Conservation (phyloP, 768 basidiomycete genomes). For the Phylloporus rhodoxanthus region DNA sequence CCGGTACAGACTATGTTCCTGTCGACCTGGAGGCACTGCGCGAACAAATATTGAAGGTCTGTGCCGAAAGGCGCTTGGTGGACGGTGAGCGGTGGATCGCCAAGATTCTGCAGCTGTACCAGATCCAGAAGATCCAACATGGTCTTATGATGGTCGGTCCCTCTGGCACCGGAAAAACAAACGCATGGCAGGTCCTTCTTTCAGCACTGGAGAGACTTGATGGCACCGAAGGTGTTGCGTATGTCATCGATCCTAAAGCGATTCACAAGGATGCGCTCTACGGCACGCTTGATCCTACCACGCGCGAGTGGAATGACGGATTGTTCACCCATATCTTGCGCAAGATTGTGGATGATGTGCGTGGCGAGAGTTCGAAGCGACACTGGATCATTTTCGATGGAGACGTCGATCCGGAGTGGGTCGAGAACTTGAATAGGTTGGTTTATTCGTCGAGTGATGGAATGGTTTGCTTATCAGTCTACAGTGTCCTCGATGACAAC, state of each 20-base stretch:
- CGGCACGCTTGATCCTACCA: slow-evolving; percentile 93
- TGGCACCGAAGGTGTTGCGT: slow-evolving; percentile 85
- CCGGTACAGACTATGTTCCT: slow-evolving; percentile 86
- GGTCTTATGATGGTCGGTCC: slow-evolving; percentile 99
- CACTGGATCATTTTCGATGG: slow-evolving; percentile 99
- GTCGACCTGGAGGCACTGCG: slow-evolving; percentile 83
- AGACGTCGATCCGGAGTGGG: slow-evolving; percentile 99
- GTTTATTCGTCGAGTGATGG: slow-evolving; percentile 6
- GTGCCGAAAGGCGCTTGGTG: slow-evolving; percentile 78
- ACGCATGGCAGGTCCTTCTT: slow-evolving; percentile 93
- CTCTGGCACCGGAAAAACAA: slow-evolving; percentile 93
- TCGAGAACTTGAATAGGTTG: slow-evolving; percentile 98
- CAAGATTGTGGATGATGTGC: slow-evolving; percentile 97
- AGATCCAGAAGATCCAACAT: slow-evolving; percentile 99
- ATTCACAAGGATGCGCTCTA: slow-evolving; percentile 98
- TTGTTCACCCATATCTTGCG: slow-evolving; percentile 96
- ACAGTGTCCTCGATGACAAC: slow-evolving; percentile 97
- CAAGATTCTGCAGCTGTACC: slow-evolving; percentile 96
- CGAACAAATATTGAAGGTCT: slow-evolving; percentile 82
- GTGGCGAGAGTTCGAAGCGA: slow-evolving; percentile 91
- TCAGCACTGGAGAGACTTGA: slow-evolving; percentile 87
- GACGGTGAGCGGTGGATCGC: slow-evolving; percentile 85
- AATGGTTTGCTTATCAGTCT: slow-evolving; percentile 1
- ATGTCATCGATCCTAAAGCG: slow-evolving; percentile 98
- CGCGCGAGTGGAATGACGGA: slow-evolving; percentile 98